These are phyloP conservation scores for Basipetospora chlamydospora DNA, from an alignment of 2,329 filamentous ascomycete genomes.

Conservation along the genomic window DNA sequence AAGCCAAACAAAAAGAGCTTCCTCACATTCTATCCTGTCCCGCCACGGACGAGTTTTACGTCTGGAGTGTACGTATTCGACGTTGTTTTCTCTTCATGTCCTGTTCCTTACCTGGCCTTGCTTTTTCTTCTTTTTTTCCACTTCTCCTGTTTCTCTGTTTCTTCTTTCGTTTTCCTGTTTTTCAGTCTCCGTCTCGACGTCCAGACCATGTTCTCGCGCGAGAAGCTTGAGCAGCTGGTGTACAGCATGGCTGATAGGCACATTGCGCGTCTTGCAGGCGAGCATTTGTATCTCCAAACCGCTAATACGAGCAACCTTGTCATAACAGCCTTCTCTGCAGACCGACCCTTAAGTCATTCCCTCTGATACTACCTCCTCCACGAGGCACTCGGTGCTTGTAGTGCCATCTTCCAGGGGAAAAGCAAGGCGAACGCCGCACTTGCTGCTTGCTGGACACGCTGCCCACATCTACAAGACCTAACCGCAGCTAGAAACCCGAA, in stretches of 20 bases:
- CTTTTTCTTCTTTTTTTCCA: background rate
- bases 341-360: background rate
- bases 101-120: too few relatives aligned
- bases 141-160: background rate
- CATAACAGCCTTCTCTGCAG: slow-evolving; percentile 2
- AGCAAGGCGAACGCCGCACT: too few relatives aligned
- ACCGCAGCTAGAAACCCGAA: too few relatives aligned
- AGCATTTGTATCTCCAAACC: slow-evolving; percentile 1
- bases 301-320: slow-evolving; percentile 4
- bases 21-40: background rate
- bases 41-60: background rate
- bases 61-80: slow-evolving; percentile 5
- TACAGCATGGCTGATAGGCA: background rate
- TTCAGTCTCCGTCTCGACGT: background rate
- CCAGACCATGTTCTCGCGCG: background rate
- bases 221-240: background rate
- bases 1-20: too few relatives aligned
- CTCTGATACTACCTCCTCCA: background rate
- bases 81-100: background rate
- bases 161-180: background rate
- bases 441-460: too few relatives aligned
- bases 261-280: background rate
- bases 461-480: too few relatives aligned
- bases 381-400: too few relatives aligned
- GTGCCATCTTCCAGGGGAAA: too few relatives aligned